Base-by-base conservation (phyloP, 2,329 filamentous ascomycete genomes). In the Scytalidium lignicola region DNA sequence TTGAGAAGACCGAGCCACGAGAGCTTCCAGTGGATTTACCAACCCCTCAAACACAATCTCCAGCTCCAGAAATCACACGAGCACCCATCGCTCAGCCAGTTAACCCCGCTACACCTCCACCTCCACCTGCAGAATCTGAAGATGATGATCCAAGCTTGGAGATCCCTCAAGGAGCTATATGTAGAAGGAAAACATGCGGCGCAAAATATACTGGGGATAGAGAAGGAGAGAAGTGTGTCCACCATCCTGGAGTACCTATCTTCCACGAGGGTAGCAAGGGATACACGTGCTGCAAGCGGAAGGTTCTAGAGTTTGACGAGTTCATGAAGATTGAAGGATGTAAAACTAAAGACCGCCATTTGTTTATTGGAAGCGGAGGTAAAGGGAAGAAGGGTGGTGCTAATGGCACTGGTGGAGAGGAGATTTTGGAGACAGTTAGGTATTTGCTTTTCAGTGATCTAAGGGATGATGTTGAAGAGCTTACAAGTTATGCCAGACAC, bases 251-350 rank as follows among this genome's bases (percentile, higher is more conserved):
- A 3, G 82, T 79, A 19, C 89, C 93, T 20, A 85, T 99, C 58
- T 99, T 99, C 72, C 93, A 99, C 67, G 93, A 99, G 73, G 93
- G 93, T 29, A 95, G 89, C 72, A 99, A 99, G 74, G 93, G 93
- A 1, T 99, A 93, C 78, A 90, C 84, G 51, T 99, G 93, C 75
- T 99, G 93, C 73, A 97, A 97, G 79, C 78, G 90, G 61, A 80
- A 90, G 32, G 93, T 99, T 50, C 73, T 99, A 51, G 93, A 99
- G 65, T 99, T 99, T 68, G 91, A 99, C 67, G 86, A 97, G 69
- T 99, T 99, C 70, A 84, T 99, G 84, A 93, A 88, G 70, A 92
- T 99, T 51, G 83, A 88, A 60, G 93, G 93, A 1, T 99, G 93
- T 71, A 83, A 83, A 66, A 90, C 86, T 41, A 93, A 91, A 70